Conservation (phyloP, 116 monocot species). For the Posidonia oceanica region DNA sequence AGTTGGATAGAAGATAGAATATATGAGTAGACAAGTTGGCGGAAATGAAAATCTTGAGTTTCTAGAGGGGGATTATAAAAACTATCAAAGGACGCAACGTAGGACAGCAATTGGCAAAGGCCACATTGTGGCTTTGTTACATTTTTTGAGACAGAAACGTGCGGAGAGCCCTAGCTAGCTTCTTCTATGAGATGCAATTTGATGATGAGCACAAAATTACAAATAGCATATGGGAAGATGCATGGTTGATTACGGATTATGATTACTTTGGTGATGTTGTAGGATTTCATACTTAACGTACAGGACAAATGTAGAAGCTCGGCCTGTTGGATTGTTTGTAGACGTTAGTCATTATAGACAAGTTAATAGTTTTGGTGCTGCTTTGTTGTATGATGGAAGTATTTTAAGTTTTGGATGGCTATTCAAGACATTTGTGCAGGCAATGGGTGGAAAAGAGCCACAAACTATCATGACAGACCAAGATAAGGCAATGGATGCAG, state of each 20-base stretch:
- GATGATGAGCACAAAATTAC: conserved; percentile 8
- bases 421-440: conserved; percentile 1
- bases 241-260: not conserved
- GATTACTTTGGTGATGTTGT: not conserved
- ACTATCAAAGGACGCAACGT: not conserved
- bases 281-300: conserved; percentile 9
- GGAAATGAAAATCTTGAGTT: not conserved
- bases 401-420: conserved; percentile 1
- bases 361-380: conserved; percentile 3
- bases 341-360: conserved; percentile 8
- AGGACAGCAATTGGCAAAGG: not conserved
- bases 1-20: not conserved
- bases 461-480: conserved; percentile 8
- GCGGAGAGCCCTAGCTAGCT: not conserved
- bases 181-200: conserved; percentile 9
- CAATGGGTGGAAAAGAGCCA: conserved; percentile 6
- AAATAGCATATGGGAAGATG: conserved; percentile 5
- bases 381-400: conserved; percentile 8
- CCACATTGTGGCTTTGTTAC: not conserved
- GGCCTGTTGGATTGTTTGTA: conserved; percentile 4
- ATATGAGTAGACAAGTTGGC: not conserved
- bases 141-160: not conserved
- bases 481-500: not conserved
- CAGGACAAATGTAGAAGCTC: not conserved
- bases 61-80: not conserved